A percentile compares a stretch with the other conserved stretches of the same genome.
Evolutionary conservation across 495 filamentous ascomycete genomes (phyloP).

Genomic region (Hypoxylon intermedium): DNA sequence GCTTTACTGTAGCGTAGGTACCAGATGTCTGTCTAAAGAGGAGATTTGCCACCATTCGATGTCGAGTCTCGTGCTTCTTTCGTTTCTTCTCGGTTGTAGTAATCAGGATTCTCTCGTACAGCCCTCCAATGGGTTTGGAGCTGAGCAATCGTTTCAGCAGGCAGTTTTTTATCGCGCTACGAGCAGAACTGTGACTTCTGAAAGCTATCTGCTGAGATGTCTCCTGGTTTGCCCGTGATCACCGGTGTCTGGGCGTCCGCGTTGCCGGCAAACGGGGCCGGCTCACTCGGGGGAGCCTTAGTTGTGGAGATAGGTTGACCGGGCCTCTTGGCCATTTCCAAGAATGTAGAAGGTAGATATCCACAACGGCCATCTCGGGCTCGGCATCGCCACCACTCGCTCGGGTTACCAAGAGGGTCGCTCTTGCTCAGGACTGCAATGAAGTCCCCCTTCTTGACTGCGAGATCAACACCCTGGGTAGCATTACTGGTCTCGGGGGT

Average conservation of each 20-base stretch:
- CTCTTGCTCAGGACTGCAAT: slow-evolving; percentile 93
- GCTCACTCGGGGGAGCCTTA: slow-evolving; percentile 65
- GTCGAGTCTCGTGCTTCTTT: too few species aligned
- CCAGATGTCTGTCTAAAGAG: too few species aligned
- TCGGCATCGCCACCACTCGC: slow-evolving; percentile 96
- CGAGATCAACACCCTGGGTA: slow-evolving; percentile 79
- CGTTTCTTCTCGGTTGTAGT: too few species aligned
- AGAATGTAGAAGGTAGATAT: slow-evolving; percentile 87
- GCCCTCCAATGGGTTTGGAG: too few species aligned
- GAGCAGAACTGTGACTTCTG: slow-evolving; percentile 88
- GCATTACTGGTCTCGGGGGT: slow-evolving; percentile 71
- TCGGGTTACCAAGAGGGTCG: slow-evolving; percentile 89
- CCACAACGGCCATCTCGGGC: slow-evolving; percentile 90
- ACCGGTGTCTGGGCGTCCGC: slow-evolving; percentile 58
- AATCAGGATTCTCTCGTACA: too few species aligned
- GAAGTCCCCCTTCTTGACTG: slow-evolving; percentile 92
- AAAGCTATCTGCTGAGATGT: slow-evolving; percentile 85
- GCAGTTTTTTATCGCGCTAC: slow-evolving; percentile 49
- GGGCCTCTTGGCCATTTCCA: slow-evolving; percentile 77
- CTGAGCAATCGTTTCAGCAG: too few species aligned
- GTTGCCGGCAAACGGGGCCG: slow-evolving; percentile 52
- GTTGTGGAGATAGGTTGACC: slow-evolving; percentile 54
- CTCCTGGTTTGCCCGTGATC: slow-evolving; percentile 65
- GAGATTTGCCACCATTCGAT: too few species aligned
- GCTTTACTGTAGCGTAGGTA: too few species aligned